Percentiles rank a stretch among this genome's conserved stretches.
Evolutionary conservation across 495 filamentous ascomycete genomes (phyloP).

Genomic region (Halenospora varia): DNA sequence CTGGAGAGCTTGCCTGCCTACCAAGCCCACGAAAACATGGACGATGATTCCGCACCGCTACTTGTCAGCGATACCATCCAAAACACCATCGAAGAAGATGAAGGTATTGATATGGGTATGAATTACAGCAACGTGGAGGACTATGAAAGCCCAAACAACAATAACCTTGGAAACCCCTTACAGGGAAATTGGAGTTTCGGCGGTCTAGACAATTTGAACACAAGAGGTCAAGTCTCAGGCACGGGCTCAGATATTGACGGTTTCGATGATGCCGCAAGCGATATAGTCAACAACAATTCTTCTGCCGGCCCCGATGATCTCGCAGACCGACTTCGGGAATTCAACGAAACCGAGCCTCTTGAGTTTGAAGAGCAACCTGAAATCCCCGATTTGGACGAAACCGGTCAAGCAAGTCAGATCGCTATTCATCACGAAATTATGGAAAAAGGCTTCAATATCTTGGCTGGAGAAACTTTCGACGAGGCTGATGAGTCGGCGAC

Average conservation of each 20-base stretch:
- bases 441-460: conserved; percentile 3
- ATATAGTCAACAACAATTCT: conserved; percentile 21
- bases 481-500: conserved; percentile 20
- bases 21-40: conserved; percentile 13
- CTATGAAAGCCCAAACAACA: background rate
- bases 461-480: conserved; percentile 2
- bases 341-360: conserved; percentile 9
- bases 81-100: conserved; percentile 28
- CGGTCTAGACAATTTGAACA: conserved; percentile 34
- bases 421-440: conserved; percentile 14
- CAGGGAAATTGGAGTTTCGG: conserved; percentile 24
- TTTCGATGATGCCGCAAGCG: conserved; percentile 10
- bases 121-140: conserved; percentile 9
- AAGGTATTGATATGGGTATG: conserved; percentile 22
- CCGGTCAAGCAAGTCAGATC: conserved; percentile 8
- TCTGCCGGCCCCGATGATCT: conserved; percentile 22
- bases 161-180: background rate
- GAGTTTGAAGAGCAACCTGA: conserved; percentile 14
- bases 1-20: conserved; percentile 23
- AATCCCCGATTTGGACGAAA: conserved; percentile 23
- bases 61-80: conserved; percentile 15
- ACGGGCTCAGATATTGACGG: conserved; percentile 14
- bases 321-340: conserved; percentile 7
- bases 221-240: conserved; percentile 14
- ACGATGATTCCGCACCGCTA: conserved; percentile 18